Evolutionary conservation across 768 basidiomycete species (phyloP).

Genomic region (Megacollybia marginata): DNA sequence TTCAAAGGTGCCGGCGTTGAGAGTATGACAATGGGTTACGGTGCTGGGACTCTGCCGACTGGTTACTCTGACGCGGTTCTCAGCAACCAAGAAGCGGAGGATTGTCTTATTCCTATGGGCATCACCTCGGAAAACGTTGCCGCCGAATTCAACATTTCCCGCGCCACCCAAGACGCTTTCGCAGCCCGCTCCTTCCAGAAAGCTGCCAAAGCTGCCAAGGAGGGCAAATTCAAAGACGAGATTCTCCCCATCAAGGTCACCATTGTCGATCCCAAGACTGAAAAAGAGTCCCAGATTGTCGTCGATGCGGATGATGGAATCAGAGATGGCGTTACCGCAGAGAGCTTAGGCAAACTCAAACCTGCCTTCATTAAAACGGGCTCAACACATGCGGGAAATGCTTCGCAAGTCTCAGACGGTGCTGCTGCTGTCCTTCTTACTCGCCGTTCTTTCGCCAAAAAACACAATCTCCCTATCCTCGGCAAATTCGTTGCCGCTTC

Average conservation of each 20-base stretch:
- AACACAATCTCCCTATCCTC: slow-evolving; percentile 74
- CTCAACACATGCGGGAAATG: slow-evolving; percentile 78
- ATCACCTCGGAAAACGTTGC: slow-evolving; percentile 93
- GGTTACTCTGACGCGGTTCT: slow-evolving; percentile 62
- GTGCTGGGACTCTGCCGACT: slow-evolving; percentile 46
- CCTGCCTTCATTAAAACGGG: slow-evolving; percentile 78
- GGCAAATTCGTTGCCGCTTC: slow-evolving; percentile 76
- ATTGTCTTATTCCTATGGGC: slow-evolving; percentile 86
- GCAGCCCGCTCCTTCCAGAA: slow-evolving; percentile 81
- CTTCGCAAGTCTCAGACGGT: slow-evolving; percentile 88
- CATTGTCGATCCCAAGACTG: slow-evolving; percentile 66
- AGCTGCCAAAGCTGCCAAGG: slow-evolving; percentile 72
- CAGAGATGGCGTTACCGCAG: slow-evolving; percentile 74
- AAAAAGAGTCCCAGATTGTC: slow-evolving; percentile 55
- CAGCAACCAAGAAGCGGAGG: slow-evolving; percentile 58
- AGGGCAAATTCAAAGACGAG: slow-evolving; percentile 76
- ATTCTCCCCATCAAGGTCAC: slow-evolving; percentile 76
- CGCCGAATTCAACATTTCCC: slow-evolving; percentile 62
- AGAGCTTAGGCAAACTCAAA: slow-evolving; percentile 74
- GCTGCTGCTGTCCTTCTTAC: slow-evolving; percentile 85
- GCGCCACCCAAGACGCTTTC: slow-evolving; percentile 73
- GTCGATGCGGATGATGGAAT: slow-evolving; percentile 85
- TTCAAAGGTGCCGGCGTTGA: slow-evolving; percentile 79
- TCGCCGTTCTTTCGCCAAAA: slow-evolving; percentile 71
- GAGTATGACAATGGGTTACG: slow-evolving; percentile 80